Evolutionary conservation across 2,329 filamentous ascomycete species (phyloP).

Genomic region (Colletotrichum phormii): DNA sequence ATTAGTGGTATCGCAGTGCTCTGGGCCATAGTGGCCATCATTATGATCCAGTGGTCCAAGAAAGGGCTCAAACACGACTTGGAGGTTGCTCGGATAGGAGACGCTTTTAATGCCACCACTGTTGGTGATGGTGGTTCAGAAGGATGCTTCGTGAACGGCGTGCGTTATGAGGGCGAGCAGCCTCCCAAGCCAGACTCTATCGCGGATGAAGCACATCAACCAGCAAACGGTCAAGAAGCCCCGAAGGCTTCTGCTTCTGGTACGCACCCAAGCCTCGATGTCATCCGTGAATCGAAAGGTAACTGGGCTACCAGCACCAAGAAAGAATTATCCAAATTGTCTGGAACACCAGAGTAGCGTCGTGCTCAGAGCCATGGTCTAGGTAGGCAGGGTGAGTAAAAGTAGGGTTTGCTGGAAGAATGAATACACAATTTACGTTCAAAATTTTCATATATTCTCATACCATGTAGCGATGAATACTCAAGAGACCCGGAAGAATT

Average conservation of each 20-base stretch:
- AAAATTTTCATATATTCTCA: background rate
- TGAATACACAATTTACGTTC: background rate
- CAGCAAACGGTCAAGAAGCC: background rate
- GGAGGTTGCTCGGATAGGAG: background rate
- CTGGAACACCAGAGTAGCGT: background rate
- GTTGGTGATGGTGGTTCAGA: background rate
- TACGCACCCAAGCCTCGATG: background rate
- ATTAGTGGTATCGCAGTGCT: background rate
- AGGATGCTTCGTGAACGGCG: background rate
- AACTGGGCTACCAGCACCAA: background rate
- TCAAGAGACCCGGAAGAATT: background rate
- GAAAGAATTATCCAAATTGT: background rate
- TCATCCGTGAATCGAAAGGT: background rate
- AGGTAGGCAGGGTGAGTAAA: background rate
- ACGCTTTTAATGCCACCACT: background rate
- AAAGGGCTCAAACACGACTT: background rate
- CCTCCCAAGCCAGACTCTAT: background rate
- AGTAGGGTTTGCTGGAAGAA: background rate
- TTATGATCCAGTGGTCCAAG: background rate
- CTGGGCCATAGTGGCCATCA: background rate
- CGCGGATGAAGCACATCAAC: background rate
- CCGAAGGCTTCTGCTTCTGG: background rate
- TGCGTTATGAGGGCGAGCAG: background rate
- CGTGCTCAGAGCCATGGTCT: background rate
- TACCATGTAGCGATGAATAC: too few relatives aligned